Evolutionary conservation across 1,284 basidiomycete genomes (phyloP).

Genomic region (Melampsora medusae): DNA sequence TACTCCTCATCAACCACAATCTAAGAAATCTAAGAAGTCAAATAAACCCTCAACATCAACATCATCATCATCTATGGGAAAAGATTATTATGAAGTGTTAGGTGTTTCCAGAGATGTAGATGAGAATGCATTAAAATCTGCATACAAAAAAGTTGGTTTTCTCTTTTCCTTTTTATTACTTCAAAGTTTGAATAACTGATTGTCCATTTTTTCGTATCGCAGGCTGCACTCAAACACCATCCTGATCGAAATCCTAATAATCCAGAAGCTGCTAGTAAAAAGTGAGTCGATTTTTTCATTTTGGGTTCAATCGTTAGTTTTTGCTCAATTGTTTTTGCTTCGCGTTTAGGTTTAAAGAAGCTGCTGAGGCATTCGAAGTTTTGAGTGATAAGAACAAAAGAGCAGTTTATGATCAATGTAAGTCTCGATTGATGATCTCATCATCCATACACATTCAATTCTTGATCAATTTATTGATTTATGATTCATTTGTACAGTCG

Average conservation of each 20-base stretch:
- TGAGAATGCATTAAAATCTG: constrained; percentile 52
- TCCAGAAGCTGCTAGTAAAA: constrained; percentile 77
- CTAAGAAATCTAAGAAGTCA: no score
- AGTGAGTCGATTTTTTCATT: constrained; percentile 57
- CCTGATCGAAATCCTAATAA: constrained; percentile 79
- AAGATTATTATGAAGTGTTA: constrained; percentile 54
- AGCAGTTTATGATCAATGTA: constrained; percentile 82
- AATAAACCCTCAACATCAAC: no score
- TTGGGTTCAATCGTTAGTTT: not conserved
- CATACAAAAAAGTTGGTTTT: constrained; percentile 47
- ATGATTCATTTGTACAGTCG: constrained; percentile 1
- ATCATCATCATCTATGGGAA: constrained; percentile 49
- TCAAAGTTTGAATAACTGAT: not conserved
- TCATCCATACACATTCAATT: not conserved
- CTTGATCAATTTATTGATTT: not conserved
- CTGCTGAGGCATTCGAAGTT: constrained; percentile 96
- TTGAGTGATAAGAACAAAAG: constrained; percentile 90
- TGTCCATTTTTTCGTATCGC: constrained; percentile 25
- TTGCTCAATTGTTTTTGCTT: not conserved
- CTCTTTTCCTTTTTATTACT: not conserved
- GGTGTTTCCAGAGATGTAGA: constrained; percentile 52
- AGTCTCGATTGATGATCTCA: not conserved
- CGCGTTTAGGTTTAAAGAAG: constrained; percentile 57
- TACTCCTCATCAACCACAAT: no score
- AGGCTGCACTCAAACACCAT: constrained; percentile 77